These are phyloP conservation scores for Diaporthe velutina DNA, from an alignment of 2,329 filamentous ascomycete genomes.

Conservation along the genomic window DNA sequence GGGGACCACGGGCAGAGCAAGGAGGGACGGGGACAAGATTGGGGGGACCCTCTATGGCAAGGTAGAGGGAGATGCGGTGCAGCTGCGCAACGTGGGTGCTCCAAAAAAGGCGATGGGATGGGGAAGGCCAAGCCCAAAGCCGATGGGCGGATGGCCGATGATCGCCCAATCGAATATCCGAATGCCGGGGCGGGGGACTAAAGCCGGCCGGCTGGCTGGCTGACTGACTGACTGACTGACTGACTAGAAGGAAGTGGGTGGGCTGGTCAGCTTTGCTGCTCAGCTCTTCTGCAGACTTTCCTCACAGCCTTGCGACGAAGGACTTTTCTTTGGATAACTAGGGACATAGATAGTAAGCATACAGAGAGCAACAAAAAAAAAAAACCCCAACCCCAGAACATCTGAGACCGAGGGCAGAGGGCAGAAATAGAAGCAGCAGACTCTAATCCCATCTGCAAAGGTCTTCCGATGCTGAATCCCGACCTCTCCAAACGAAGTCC, in stretches of 20 bases:
- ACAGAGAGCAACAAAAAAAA: neutral
- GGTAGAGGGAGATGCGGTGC: slow-evolving; percentile 6
- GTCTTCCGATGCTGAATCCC: neutral
- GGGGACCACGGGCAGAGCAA: slow-evolving; percentile 25
- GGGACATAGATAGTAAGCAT: neutral
- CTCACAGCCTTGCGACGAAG: neutral
- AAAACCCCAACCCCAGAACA: too few relatives aligned
- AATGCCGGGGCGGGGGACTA: neutral
- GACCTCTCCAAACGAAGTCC: neutral
- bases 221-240: too few relatives aligned
- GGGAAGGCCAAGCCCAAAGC: neutral
- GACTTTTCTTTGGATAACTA: neutral
- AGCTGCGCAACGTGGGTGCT: slow-evolving; percentile 17
- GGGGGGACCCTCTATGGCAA: slow-evolving; percentile 17
- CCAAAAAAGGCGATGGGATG: slow-evolving; percentile 17
- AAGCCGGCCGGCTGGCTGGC: too few relatives aligned
- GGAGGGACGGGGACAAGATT: slow-evolving; percentile 23
- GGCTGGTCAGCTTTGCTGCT: neutral
- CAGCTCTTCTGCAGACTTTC: neutral
- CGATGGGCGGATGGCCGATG: slow-evolving; percentile 13
- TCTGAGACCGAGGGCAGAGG: neutral
- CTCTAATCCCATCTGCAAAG: neutral
- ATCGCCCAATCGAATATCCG: slow-evolving; percentile 22
- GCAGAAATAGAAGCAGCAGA: neutral
- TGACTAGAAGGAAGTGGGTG: neutral